Percentiles rank a stretch among this genome's conserved stretches.
phyloP scores from a whole-genome alignment of 1,139 yeast species.

The Blastobotrys indianensis region DNA sequence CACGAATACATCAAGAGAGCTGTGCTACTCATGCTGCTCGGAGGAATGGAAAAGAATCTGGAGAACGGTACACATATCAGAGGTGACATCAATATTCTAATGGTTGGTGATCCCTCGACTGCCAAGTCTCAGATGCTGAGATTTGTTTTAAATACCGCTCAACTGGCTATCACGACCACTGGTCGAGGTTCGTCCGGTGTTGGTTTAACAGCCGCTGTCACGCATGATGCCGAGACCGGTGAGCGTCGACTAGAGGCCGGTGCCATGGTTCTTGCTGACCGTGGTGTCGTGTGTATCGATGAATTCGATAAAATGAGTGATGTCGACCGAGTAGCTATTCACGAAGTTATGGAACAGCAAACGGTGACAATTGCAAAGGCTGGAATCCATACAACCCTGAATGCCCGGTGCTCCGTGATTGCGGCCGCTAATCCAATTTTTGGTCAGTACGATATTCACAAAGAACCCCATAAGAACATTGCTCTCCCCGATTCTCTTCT shows the following conservation, averaged over 20 bases:
- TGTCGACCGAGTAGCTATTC: constrained; percentile 94
- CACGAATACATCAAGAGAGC: constrained; percentile 90
- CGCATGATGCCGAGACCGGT: constrained; percentile 94
- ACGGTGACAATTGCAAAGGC: constrained; percentile 98
- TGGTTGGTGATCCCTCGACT: constrained; percentile 99
- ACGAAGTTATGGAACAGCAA: constrained; percentile 99
- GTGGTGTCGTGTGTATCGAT: constrained; percentile 97
- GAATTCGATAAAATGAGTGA: constrained; percentile 98
- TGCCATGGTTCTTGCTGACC: constrained; percentile 97
- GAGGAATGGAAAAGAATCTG: constrained; percentile 92
- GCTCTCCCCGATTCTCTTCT: constrained; percentile 94
- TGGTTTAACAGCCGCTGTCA: constrained; percentile 98
- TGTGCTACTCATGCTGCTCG: constrained; percentile 79
- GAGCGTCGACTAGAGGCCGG: constrained; percentile 97
- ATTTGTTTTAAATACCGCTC: constrained; percentile 89
- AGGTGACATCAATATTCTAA: constrained; percentile 91
- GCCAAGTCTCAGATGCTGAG: constrained; percentile 95
- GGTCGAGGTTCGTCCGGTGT: constrained; percentile 99
- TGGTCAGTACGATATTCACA: constrained; percentile 94
- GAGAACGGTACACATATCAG: constrained; percentile 95
- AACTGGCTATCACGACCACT: constrained; percentile 94
- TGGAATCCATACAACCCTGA: constrained; percentile 93
- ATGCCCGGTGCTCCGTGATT: constrained; percentile 94
- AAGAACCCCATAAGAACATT: constrained; percentile 94
- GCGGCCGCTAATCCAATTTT: constrained; percentile 98